A percentile compares a stretch with the other conserved stretches of the same genome.
These are phyloP conservation scores for Euphorbia tirucalli DNA, from an alignment of 345 rosid species.

Conservation along the genomic window DNA sequence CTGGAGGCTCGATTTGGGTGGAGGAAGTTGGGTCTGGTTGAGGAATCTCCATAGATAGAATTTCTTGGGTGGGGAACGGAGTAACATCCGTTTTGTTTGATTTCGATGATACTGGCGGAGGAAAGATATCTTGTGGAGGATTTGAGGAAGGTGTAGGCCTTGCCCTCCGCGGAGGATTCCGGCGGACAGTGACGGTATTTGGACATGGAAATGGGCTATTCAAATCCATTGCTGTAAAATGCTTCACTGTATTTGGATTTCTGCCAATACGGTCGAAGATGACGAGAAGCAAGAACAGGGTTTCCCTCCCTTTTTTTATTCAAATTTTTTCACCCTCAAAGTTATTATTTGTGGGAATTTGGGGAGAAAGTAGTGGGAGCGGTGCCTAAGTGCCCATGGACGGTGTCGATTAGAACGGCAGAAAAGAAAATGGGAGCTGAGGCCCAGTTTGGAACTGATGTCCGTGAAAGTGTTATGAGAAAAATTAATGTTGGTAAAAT, in stretches of 20 bases:
- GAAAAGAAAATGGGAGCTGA: too few species aligned
- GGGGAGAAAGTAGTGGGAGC: too few species aligned
- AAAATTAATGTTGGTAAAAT: too few species aligned
- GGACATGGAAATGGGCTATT: conserved; percentile 47
- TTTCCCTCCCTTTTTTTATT: neutral
- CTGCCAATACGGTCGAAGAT: too few species aligned
- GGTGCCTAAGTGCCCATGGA: too few species aligned
- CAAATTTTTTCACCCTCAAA: too few species aligned
- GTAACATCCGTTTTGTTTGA: conserved; percentile 28
- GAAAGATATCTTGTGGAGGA: too few species aligned
- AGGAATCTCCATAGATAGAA: conserved; percentile 40
- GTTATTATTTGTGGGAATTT: too few species aligned
- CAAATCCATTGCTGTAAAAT: conserved; percentile 22
- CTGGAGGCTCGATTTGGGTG: conserved; percentile 7
- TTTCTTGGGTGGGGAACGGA: conserved; percentile 65
- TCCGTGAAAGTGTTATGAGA: too few species aligned
- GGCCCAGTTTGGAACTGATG: too few species aligned
- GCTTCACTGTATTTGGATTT: neutral
- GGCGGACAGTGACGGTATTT: conserved; percentile 51
- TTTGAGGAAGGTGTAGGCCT: conserved; percentile 52
- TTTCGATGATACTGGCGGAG: conserved; percentile 19
- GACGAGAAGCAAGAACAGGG: too few species aligned
- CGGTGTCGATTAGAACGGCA: too few species aligned
- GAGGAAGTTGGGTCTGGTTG: neutral
- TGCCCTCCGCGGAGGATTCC: conserved; percentile 78